A percentile compares a stretch with the other conserved stretches of the same genome.
phyloP scores from a whole-genome alignment of 1,139 yeast species.

The Hyphopichia khmerensis region DNA sequence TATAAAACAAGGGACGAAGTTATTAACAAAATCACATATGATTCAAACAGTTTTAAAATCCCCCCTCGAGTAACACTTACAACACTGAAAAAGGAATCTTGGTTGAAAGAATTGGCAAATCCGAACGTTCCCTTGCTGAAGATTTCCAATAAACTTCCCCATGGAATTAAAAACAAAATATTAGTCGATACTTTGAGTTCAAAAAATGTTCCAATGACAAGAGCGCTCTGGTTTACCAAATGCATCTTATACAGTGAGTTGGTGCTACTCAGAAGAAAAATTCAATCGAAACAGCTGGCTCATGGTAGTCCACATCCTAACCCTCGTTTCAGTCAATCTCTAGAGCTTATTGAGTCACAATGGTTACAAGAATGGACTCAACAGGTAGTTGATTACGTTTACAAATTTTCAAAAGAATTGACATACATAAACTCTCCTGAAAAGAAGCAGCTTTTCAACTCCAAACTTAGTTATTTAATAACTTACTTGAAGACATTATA shows the following conservation, averaged over 20 bases:
- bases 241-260: conserved; percentile 85
- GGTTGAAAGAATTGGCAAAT: conserved; percentile 80
- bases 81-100: conserved; percentile 76
- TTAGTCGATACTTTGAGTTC: conserved; percentile 70
- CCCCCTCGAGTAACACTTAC: conserved; percentile 90
- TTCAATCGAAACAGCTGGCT: conserved; percentile 15
- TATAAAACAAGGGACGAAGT: conserved; percentile 61
- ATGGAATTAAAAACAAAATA: conserved; percentile 75
- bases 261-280: conserved; percentile 60
- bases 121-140: conserved; percentile 62
- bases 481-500: conserved; percentile 63
- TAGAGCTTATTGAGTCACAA: conserved; percentile 47
- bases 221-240: conserved; percentile 89
- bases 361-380: conserved; percentile 91
- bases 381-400: conserved; percentile 63
- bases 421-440: conserved; percentile 21
- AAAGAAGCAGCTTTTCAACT: conserved; percentile 47
- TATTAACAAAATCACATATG: conserved; percentile 58
- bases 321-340: conserved; percentile 7
- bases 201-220: conserved; percentile 64
- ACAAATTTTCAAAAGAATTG: conserved; percentile 48
- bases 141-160: conserved; percentile 82
- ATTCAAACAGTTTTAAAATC: conserved; percentile 59
- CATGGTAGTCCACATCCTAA: conserved; percentile 8
- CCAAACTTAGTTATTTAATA: conserved; percentile 57